Conservation (phyloP, 257 asterid genomes). For the Nicotiana obtusifolia region DNA sequence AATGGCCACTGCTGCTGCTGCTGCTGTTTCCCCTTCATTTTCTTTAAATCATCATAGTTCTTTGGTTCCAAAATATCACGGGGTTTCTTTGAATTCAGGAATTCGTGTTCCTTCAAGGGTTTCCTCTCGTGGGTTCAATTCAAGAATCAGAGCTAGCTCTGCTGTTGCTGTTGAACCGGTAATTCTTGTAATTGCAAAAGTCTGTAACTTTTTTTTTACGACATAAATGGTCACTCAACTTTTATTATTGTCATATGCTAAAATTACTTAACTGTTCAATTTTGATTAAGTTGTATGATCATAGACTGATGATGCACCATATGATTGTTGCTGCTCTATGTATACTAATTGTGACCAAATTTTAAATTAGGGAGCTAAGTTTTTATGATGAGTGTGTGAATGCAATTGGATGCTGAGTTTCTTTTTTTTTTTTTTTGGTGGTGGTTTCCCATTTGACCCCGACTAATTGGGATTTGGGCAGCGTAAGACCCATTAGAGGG, state of each 20-base stretch:
- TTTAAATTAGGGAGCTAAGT: neutral
- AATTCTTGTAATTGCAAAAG: slow-evolving; percentile 11
- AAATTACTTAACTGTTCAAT: no score
- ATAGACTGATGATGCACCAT: neutral
- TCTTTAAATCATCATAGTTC: slow-evolving; percentile 24
- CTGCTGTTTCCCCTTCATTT: slow-evolving; percentile 32
- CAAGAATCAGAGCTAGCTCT: slow-evolving; percentile 51
- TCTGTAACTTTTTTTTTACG: neutral
- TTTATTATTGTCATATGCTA: no score
- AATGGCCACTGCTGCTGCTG: slow-evolving; percentile 47
- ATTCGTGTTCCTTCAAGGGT: slow-evolving; percentile 19
- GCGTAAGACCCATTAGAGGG: no score
- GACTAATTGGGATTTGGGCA: no score
- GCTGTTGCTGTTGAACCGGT: slow-evolving; percentile 58
- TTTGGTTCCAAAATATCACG: slow-evolving; percentile 24
- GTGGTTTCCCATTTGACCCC: no score
- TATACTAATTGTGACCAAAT: neutral
- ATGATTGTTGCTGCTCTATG: neutral
- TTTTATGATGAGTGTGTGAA: neutral
- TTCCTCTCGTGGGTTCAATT: slow-evolving; percentile 16
- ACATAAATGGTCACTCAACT: no score
- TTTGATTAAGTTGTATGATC: neutral
- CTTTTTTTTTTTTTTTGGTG: no score
- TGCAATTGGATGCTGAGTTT: neutral
- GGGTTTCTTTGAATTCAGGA: slow-evolving; percentile 23